Evolutionary conservation across 805 yeast species (phyloP).

Genomic region (Cyberlindnera petersonii): DNA sequence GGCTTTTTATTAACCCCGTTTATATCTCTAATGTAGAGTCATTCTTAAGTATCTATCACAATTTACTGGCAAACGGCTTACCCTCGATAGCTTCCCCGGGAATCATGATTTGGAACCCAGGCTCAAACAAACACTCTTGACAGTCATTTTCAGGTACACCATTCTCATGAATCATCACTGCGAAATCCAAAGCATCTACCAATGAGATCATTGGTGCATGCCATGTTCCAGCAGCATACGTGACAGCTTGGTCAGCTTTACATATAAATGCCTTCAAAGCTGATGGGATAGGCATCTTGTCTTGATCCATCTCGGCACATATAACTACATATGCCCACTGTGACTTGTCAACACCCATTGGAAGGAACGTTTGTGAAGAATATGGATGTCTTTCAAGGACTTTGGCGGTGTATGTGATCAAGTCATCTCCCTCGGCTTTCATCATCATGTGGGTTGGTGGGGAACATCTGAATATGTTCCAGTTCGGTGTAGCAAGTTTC

Average conservation of each 20-base stretch:
- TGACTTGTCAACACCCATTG: slow-evolving; percentile 66
- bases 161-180: slow-evolving; percentile 84
- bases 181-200: slow-evolving; percentile 68
- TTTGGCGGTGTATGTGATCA: slow-evolving; percentile 31
- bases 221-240: slow-evolving; percentile 83
- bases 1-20: background rate
- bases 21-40: no score
- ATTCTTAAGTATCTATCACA: background rate
- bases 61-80: slow-evolving; percentile 1
- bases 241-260: slow-evolving; percentile 81
- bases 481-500: slow-evolving; percentile 53
- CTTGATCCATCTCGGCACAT: slow-evolving; percentile 52
- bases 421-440: slow-evolving; percentile 7
- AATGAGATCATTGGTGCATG: slow-evolving; percentile 95
- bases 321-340: slow-evolving; percentile 69
- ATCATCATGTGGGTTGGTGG: slow-evolving; percentile 58
- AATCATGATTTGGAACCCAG: slow-evolving; percentile 42
- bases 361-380: slow-evolving; percentile 86
- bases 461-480: slow-evolving; percentile 80
- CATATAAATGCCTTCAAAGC: slow-evolving; percentile 67
- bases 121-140: slow-evolving; percentile 69
- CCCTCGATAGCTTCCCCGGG: slow-evolving; percentile 8
- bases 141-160: slow-evolving; percentile 78
- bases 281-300: slow-evolving; percentile 59
- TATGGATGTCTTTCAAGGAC: slow-evolving; percentile 90